Conservation (phyloP, 176 grass and related monocot genomes). For the Saccharum spontaneum region DNA sequence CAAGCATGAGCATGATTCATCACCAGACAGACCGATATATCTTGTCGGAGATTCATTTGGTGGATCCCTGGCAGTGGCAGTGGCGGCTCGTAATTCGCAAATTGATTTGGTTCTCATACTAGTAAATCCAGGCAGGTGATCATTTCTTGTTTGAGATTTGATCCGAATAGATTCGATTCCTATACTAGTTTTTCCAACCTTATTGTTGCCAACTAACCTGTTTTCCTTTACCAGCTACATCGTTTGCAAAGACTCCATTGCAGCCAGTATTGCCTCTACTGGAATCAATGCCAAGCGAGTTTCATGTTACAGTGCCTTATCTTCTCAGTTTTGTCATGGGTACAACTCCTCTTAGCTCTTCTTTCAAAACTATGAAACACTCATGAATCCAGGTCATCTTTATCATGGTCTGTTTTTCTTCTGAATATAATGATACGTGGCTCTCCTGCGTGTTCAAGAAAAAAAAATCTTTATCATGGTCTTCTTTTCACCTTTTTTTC, state of each 20-base stretch:
- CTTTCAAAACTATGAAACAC: neutral
- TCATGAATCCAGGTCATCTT: neutral
- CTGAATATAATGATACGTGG: no score
- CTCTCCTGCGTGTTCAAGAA: no score
- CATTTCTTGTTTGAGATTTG: constrained; percentile 22
- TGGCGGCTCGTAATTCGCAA: constrained; percentile 69
- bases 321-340: constrained; percentile 90
- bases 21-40: constrained; percentile 67
- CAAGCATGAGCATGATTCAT: constrained; percentile 56
- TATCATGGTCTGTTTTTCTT: neutral
- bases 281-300: constrained; percentile 74
- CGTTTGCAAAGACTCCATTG: constrained; percentile 69
- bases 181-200: neutral
- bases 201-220: constrained; percentile 22
- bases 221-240: constrained; percentile 59
- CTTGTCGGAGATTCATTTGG: constrained; percentile 81
- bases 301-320: constrained; percentile 81
- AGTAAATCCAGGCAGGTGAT: constrained; percentile 92
- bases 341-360: constrained; percentile 38
- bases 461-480: neutral
- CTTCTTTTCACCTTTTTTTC: neutral
- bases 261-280: constrained; percentile 73
- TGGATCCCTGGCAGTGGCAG: constrained; percentile 71
- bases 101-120: constrained; percentile 75
- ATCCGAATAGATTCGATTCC: neutral